Evolutionary conservation across 1,139 yeast species (phyloP).

Genomic region (Saccharomyces hybrid): DNA sequence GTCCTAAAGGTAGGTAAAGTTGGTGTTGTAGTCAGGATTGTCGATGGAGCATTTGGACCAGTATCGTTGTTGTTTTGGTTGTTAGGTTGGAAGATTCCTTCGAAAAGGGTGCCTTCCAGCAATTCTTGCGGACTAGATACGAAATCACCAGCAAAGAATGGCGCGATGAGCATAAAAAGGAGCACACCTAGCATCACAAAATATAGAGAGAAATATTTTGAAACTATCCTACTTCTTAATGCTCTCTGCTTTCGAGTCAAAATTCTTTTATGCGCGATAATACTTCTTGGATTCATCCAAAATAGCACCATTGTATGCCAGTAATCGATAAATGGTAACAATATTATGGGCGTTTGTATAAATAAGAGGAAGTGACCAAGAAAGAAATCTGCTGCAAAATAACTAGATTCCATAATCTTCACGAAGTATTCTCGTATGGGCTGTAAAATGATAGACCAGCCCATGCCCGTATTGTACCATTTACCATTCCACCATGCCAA

Average conservation of each 20-base stretch:
- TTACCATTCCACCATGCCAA: constrained; percentile 84
- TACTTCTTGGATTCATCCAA: constrained; percentile 66
- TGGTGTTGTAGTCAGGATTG: constrained; percentile 25
- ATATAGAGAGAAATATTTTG: constrained; percentile 38
- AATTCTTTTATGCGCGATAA: constrained; percentile 40
- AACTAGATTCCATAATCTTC: constrained; percentile 58
- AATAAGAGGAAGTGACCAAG: constrained; percentile 58
- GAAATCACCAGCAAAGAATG: constrained; percentile 33
- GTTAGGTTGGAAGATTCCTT: constrained; percentile 48
- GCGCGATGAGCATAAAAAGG: constrained; percentile 36
- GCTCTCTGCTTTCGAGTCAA: constrained; percentile 33
- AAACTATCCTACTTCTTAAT: constrained; percentile 35
- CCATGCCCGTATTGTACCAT: constrained; percentile 58
- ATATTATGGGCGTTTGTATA: constrained; percentile 51
- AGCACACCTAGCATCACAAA: constrained; percentile 36
- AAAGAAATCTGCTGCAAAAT: constrained; percentile 64
- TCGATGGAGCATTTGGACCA: constrained; percentile 36
- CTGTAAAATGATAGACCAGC: constrained; percentile 52
- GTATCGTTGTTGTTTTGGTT: constrained; percentile 55
- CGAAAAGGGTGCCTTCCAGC: constrained; percentile 17
- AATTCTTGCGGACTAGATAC: constrained; percentile 19
- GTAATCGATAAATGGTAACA: constrained; percentile 63
- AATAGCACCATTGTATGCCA: constrained; percentile 75
- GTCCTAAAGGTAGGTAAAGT: constrained; percentile 24
- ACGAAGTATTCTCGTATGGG: constrained; percentile 63